Evolutionary conservation across 208 protist species (phyloP).

Genomic region (Trypanosoma avium): DNA sequence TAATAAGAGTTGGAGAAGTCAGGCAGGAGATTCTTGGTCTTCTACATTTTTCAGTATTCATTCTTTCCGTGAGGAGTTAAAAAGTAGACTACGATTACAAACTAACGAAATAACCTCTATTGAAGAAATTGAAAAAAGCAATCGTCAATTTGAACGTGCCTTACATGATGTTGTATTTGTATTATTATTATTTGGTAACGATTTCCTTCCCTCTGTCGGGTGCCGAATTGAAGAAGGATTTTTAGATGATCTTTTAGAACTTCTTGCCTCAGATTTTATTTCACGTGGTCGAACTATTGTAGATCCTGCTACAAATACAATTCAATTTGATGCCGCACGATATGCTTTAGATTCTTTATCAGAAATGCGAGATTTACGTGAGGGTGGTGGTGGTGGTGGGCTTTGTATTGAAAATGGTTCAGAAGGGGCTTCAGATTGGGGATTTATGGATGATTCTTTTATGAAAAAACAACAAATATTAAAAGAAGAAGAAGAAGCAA

Average conservation of each 20-base stretch:
- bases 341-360: slow-evolving; percentile 80
- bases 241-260: slow-evolving; percentile 86
- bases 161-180: slow-evolving; percentile 98
- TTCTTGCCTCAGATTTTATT: slow-evolving; percentile 83
- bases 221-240: slow-evolving; percentile 94
- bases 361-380: slow-evolving; percentile 48
- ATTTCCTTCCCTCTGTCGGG: slow-evolving; percentile 97
- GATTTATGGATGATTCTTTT: slow-evolving; percentile 46
- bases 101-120: not conserved
- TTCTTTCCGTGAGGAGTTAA: slow-evolving; percentile 70
- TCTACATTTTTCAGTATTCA: slow-evolving; percentile 89
- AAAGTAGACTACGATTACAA: slow-evolving; percentile 37
- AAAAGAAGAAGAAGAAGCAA: slow-evolving; percentile 38
- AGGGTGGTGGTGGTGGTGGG: slow-evolving; percentile 20
- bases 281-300: slow-evolving; percentile 68
- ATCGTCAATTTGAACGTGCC: slow-evolving; percentile 53
- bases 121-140: slow-evolving; percentile 6
- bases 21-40: slow-evolving; percentile 51
- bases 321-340: slow-evolving; percentile 70
- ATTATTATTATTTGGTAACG: slow-evolving; percentile 98
- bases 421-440: slow-evolving; percentile 31
- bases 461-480: too few relatives aligned
- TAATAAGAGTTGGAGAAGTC: slow-evolving; percentile 11
- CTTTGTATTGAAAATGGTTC: slow-evolving; percentile 39
- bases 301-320: slow-evolving; percentile 66